Base-by-base conservation (phyloP, 441 rosid species). In the Dalechampia spathulata region DNA sequence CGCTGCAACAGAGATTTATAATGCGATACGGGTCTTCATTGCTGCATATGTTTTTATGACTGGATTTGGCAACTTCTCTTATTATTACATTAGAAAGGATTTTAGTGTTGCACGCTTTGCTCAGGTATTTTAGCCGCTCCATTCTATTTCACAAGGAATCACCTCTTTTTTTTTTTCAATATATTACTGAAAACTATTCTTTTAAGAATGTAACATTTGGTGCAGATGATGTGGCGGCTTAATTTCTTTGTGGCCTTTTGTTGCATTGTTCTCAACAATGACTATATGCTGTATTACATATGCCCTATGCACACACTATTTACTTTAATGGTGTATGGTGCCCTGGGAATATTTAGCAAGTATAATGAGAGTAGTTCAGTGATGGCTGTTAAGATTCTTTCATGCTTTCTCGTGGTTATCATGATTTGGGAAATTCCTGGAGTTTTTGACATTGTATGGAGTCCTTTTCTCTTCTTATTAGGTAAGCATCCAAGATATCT, bases 31-130 rank as follows among this genome's bases (percentile, higher is more conserved):
- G 48, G 52, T 94, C 62, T 86, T 94, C 66, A 94, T 94, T 65
- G 99, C 97, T 50, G 97, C 97, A 12, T 94, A 93, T 68, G 99
- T 93, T 55, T 93, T 96, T 96, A 83, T 93, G 97, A 93, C 99
- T 52, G 97, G 99, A 55, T 93, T 90, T 67, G 99, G 99, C 45
- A 93, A 93, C 76, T 93, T 93, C 70, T 93, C 99, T 10, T 93
- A 90, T 68, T 93, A 93, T 79, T 90, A 93, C 69, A 72, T 87
- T 53, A 78, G 95, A 73, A 93, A 90, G 77, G 99, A 93, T 74
- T 93, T 90, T 66, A 90, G 96, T 66, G 23, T 90, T 57, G 90
- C 95, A 62, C 87, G 97, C 28, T 93, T 93, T 51, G 69, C 90
- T 66, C 97, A 93, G 97, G 99, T 87, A 55, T 72, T 17, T 38